Percentiles rank a stretch among this genome's conserved stretches.
These are phyloP conservation scores for Metschnikowia matae DNA, from an alignment of 805 yeast species.

Conservation along the genomic window DNA sequence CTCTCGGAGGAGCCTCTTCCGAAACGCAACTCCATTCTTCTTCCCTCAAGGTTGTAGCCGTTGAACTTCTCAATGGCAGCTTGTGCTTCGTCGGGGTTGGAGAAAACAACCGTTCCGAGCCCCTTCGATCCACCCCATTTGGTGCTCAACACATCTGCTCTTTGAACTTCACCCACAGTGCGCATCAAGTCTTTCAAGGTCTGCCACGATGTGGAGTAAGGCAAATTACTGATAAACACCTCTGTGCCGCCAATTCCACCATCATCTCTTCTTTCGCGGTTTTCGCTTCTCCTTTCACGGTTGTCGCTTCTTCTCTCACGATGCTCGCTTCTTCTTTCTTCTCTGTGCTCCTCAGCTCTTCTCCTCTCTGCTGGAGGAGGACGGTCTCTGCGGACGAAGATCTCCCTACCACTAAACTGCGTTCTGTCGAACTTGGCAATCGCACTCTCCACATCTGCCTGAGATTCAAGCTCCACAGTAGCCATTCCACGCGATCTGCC, in stretches of 20 bases:
- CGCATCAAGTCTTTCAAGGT: conserved; percentile 81
- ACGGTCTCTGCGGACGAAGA: conserved; percentile 86
- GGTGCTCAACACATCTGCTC: conserved; percentile 74
- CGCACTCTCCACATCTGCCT: conserved; percentile 66
- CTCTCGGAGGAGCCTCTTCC: conserved; percentile 37
- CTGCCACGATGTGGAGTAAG: conserved; percentile 80
- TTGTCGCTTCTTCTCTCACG: conserved; percentile 8
- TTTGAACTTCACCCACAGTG: conserved; percentile 67
- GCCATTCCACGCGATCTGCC: conserved; percentile 90
- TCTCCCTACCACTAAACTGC: conserved; percentile 65
- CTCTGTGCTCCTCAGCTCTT: conserved; percentile 18
- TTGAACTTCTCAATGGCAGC: conserved; percentile 67
- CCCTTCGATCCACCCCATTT: conserved; percentile 78
- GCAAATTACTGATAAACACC: conserved; percentile 76
- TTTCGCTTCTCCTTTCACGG: neutral
- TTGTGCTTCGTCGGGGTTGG: conserved; percentile 61
- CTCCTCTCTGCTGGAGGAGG: conserved; percentile 62
- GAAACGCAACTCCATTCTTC: conserved; percentile 73
- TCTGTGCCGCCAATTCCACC: conserved; percentile 44
- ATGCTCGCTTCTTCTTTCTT: conserved; percentile 19
- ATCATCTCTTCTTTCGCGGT: conserved; percentile 10
- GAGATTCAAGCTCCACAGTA: conserved; percentile 73
- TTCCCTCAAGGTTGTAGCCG: conserved; percentile 70
- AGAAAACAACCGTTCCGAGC: conserved; percentile 75
- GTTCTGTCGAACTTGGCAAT: conserved; percentile 65